A percentile compares a stretch with the other conserved stretches of the same genome.
Conservation (phyloP, 2,329 filamentous ascomycete species). For the Cytospora mali region DNA sequence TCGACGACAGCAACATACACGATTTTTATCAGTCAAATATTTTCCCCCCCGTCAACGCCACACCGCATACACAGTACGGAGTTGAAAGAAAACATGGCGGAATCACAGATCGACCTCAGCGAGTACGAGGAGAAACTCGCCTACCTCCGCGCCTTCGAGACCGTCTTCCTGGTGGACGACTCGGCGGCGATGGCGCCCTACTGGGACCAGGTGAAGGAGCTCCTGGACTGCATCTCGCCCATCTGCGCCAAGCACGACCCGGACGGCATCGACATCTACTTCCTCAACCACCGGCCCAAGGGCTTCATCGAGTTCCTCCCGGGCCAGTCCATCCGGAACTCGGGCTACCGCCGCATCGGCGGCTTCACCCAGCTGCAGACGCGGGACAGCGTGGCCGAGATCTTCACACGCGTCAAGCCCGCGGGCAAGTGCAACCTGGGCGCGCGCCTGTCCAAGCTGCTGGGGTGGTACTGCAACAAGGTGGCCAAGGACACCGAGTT, state of each 20-base stretch:
- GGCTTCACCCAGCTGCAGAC: conserved; percentile 32
- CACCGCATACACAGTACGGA: too few relatives aligned
- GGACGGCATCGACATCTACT: conserved; percentile 89
- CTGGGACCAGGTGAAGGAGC: conserved; percentile 74
- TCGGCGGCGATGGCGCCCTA: conserved; percentile 62
- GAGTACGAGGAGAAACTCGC: conserved; percentile 39
- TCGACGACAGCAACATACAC: background rate
- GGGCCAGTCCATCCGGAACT: conserved; percentile 43
- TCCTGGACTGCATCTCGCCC: conserved; percentile 73
- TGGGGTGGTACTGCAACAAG: conserved; percentile 35
- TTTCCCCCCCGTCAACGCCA: too few relatives aligned
- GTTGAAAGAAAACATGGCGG: too few relatives aligned
- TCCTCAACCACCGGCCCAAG: conserved; percentile 70
- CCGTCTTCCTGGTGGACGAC: conserved; percentile 89
- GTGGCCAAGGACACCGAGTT: conserved; percentile 32
- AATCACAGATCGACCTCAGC: conserved; percentile 15
- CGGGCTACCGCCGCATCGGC: conserved; percentile 66
- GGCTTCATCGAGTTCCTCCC: conserved; percentile 37
- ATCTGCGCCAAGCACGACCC: conserved; percentile 78
- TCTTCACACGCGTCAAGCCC: conserved; percentile 33
- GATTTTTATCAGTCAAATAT: background rate
- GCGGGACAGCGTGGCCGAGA: conserved; percentile 32
- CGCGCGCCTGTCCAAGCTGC: conserved; percentile 31
- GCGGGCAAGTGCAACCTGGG: conserved; percentile 34
- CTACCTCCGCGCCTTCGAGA: conserved; percentile 81